Conservation (phyloP, 495 filamentous ascomycete species). For the Pyronema domesticum region DNA sequence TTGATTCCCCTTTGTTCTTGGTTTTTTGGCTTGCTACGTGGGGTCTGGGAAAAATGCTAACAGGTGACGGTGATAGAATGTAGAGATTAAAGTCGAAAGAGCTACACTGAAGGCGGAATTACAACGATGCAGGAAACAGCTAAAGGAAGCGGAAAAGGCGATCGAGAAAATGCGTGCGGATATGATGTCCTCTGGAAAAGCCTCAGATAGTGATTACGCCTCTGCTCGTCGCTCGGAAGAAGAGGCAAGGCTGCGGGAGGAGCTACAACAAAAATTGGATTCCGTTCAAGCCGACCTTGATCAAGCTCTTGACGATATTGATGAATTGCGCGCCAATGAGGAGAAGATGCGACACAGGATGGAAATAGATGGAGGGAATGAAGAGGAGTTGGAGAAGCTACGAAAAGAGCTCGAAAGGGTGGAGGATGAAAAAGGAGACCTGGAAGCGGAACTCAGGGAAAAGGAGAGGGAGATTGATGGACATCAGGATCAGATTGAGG, state of each 20-base stretch:
- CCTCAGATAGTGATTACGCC: constrained; percentile 36
- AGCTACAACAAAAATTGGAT: constrained; percentile 37
- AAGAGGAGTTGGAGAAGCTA: constrained; percentile 45
- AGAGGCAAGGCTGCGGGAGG: constrained; percentile 33
- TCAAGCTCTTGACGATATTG: constrained; percentile 26
- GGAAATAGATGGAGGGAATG: constrained; percentile 42
- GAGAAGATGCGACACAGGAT: constrained; percentile 52
- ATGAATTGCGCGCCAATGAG: constrained; percentile 48
- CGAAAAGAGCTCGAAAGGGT: constrained; percentile 38
- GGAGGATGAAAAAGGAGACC: constrained; percentile 40
- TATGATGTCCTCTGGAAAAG: constrained; percentile 52
- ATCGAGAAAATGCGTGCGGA: constrained; percentile 55
- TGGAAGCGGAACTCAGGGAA: constrained; percentile 44
- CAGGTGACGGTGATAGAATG: constrained; percentile 36
- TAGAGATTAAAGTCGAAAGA: constrained; percentile 80
- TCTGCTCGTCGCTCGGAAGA: constrained; percentile 31
- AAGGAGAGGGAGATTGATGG: constrained; percentile 45
- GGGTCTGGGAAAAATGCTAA: neutral
- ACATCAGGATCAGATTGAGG: constrained; percentile 39
- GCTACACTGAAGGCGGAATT: constrained; percentile 77
- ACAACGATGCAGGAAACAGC: constrained; percentile 58
- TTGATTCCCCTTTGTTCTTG: neutral
- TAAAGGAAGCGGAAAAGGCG: constrained; percentile 61
- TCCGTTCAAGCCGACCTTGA: constrained; percentile 25
- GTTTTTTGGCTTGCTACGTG: neutral